phyloP scores from a whole-genome alignment of 331 rosid species.

The Cydonia oblonga region DNA sequence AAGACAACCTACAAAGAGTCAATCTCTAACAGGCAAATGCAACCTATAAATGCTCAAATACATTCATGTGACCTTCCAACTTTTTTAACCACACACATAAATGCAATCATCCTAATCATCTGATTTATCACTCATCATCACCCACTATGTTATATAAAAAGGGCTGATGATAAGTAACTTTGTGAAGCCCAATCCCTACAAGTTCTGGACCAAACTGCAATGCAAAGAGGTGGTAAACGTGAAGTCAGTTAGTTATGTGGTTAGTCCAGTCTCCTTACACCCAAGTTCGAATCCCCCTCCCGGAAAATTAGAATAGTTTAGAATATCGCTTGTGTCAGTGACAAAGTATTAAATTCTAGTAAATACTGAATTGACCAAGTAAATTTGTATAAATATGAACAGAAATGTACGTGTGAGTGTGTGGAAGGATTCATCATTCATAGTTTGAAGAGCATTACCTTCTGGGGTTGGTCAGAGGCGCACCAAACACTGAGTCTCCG shows the following conservation, averaged over 20 bases:
- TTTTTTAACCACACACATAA: background rate
- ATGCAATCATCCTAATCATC: background rate
- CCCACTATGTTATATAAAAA: background rate
- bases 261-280: background rate
- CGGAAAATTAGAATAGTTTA: background rate
- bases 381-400: background rate
- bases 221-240: background rate
- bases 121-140: background rate
- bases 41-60: background rate
- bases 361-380: background rate
- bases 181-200: background rate
- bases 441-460: constrained; percentile 37
- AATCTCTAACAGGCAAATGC: constrained; percentile 21
- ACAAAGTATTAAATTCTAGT: background rate
- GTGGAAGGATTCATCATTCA: background rate
- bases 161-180: background rate
- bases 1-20: constrained; percentile 25
- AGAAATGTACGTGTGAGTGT: background rate
- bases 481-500: constrained; percentile 47
- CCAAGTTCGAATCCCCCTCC: background rate
- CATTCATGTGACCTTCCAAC: background rate
- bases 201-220: background rate
- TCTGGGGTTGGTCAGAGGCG: constrained; percentile 35
- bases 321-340: background rate
- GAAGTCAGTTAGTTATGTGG: background rate